These are phyloP conservation scores for Nicotiana paniculata DNA, from an alignment of 257 asterid species.

Conservation along the genomic window DNA sequence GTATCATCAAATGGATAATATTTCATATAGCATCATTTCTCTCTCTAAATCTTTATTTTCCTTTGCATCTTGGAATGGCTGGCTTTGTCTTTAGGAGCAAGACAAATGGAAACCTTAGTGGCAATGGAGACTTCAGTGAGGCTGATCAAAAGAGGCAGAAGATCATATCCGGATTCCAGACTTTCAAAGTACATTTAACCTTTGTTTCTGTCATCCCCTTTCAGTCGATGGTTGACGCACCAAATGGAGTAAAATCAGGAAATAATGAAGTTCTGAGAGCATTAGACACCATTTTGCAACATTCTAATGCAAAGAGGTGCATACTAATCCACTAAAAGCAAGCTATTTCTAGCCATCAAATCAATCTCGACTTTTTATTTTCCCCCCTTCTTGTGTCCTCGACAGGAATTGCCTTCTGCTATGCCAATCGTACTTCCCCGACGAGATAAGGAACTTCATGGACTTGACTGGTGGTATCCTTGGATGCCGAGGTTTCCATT, in stretches of 20 bases:
- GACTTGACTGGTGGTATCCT: constrained; percentile 42
- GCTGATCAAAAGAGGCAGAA: constrained; percentile 40
- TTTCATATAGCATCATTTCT: background rate
- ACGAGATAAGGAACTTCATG: constrained; percentile 23
- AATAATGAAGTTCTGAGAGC: constrained; percentile 21
- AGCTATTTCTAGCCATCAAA: background rate
- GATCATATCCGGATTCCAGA: constrained; percentile 14
- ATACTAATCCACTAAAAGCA: background rate
- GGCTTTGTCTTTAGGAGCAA: background rate
- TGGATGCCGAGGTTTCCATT: constrained; percentile 43
- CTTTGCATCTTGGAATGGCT: background rate
- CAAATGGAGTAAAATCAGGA: background rate
- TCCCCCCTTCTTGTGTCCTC: background rate
- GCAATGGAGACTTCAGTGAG: constrained; percentile 10
- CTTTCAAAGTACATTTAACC: constrained; percentile 25
- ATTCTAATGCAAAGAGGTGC: constrained; percentile 35
- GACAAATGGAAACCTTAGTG: background rate
- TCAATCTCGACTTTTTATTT: background rate
- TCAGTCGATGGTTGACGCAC: constrained; percentile 16
- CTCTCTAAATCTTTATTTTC: background rate
- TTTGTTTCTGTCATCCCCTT: constrained; percentile 27
- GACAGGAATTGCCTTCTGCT: constrained; percentile 44
- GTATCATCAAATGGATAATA: background rate
- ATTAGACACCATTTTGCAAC: constrained; percentile 33
- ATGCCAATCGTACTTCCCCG: constrained; percentile 31